These are phyloP conservation scores for Metarhizium humberi DNA, from an alignment of 2,329 filamentous ascomycete species.

Conservation along the genomic window DNA sequence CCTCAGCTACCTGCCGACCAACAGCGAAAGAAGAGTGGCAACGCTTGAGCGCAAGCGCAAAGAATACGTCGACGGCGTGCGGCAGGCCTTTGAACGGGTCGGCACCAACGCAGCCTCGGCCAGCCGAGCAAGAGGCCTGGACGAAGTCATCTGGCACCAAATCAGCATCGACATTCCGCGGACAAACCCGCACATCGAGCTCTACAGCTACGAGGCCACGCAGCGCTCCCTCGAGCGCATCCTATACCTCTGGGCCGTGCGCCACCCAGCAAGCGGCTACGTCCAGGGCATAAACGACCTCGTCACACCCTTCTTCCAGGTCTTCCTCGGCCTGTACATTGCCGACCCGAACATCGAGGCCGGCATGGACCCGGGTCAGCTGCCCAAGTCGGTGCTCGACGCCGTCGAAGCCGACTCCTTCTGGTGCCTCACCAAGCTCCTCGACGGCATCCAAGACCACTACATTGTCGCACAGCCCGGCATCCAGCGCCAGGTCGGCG, in stretches of 20 bases:
- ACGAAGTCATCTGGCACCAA: conserved; percentile 98
- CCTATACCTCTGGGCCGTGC: conserved; percentile 93
- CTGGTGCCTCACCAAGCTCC: conserved; percentile 93
- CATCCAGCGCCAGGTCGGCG: conserved; percentile 87
- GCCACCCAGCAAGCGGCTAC: conserved; percentile 94
- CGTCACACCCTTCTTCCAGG: conserved; percentile 96
- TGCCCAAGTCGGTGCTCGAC: conserved; percentile 83
- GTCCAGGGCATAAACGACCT: conserved; percentile 98
- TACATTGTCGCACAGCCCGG: conserved; percentile 97
- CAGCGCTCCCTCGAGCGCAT: conserved; percentile 91
- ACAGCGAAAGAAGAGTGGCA: conserved; percentile 81
- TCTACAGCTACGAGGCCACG: conserved; percentile 94
- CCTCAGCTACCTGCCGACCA: conserved; percentile 92
- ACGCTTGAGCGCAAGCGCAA: conserved; percentile 91
- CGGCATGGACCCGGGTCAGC: conserved; percentile 93
- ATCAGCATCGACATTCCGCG: conserved; percentile 97
- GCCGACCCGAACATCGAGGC: conserved; percentile 87
- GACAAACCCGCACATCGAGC: conserved; percentile 89
- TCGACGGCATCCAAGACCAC: conserved; percentile 99
- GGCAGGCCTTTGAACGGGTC: conserved; percentile 59
- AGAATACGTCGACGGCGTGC: conserved; percentile 90
- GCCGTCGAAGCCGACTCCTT: conserved; percentile 97
- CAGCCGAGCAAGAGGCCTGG: conserved; percentile 57
- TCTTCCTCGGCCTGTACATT: conserved; percentile 90
- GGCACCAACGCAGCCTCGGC: conserved; percentile 32